A percentile compares a stretch with the other conserved stretches of the same genome.
phyloP scores from a whole-genome alignment of 345 rosid genomes.

The Brassica cretica region DNA sequence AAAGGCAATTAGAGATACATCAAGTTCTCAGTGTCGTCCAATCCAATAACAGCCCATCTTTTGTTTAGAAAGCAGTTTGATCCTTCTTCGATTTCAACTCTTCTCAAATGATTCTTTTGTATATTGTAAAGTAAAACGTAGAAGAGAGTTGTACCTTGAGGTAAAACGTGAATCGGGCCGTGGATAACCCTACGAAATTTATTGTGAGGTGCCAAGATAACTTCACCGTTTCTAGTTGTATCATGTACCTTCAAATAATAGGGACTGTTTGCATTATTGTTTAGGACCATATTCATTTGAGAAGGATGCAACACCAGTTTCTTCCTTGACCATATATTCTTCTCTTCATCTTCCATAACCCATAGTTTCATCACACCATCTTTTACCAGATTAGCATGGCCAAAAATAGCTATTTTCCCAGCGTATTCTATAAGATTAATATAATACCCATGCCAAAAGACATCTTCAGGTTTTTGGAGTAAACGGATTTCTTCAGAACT shows the following conservation, averaged over 20 bases:
- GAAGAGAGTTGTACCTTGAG: not conserved
- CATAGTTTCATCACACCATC: not conserved
- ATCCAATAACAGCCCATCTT: not conserved
- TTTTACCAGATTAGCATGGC: not conserved
- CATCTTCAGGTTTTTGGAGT: not conserved
- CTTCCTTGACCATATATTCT: not conserved
- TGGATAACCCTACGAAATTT: not conserved
- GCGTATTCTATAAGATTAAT: not conserved
- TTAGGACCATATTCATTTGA: not conserved
- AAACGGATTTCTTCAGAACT: not conserved
- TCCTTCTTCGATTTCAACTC: constrained; percentile 3
- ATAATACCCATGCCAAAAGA: not conserved
- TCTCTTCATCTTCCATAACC: not conserved
- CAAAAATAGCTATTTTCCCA: not conserved
- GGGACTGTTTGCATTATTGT: not conserved
- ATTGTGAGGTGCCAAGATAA: not conserved
- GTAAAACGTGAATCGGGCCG: not conserved
- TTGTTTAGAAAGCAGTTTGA: constrained; percentile 2
- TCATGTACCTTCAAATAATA: not conserved
- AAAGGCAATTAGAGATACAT: constrained; percentile 4
- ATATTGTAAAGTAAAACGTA: constrained; percentile 9
- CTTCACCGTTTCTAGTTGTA: constrained; percentile 2
- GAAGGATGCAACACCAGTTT: not conserved
- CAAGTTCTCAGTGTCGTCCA: constrained; percentile 12
- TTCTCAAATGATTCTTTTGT: constrained; percentile 12